Base-by-base conservation (phyloP, 176 grass and related monocot genomes). In the Guadua angustifolia region DNA sequence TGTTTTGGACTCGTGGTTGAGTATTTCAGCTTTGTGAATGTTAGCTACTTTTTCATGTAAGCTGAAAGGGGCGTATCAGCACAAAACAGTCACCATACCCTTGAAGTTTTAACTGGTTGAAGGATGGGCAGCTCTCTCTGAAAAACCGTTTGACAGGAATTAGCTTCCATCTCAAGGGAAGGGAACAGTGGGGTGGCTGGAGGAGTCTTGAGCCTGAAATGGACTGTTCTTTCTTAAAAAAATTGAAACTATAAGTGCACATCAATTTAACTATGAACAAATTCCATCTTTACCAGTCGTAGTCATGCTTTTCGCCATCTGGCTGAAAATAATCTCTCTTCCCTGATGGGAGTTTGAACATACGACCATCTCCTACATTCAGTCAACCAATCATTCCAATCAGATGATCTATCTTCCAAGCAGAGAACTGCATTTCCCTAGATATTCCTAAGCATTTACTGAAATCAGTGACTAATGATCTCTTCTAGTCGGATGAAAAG, bases 101-200 rank as follows among this genome's bases (percentile, higher is more conserved):
- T 92, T 77, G 90, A 92, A 80, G 75, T 88, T 75, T 83, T 92
- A 52, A 92, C 21, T 59, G 80, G 56, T 50, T 75, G 90, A 71
- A 87, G 90, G 71, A 92, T 84, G 70, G 90, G 87, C 19, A 92
- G 70, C 58, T 92, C 90, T 40, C 79, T 87, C 64, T 92, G 90
- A 86, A 86, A 85, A 64, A 90, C 44, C 69, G 85, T 88, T 25
- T 79, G 75, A 38, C 74, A 24, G 62, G 63, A 84, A 64, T 85
- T 85, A 21, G 88, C 82, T 66, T 93, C 92, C 92, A 94, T 94
- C 73, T 94, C 89, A 38, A 94, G 88, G 51, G 89, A 94, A 9
- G 86, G 89, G 66, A 94, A 91, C n/a, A 94, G 51, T 39, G 92
- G 92, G 16, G 89, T 94, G 13, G 89, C 83, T 36, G 92, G 92